Percentiles rank a stretch among this genome's conserved stretches.
Conservation (phyloP, 345 rosid species). For the Chamaenerion angustifolium region DNA sequence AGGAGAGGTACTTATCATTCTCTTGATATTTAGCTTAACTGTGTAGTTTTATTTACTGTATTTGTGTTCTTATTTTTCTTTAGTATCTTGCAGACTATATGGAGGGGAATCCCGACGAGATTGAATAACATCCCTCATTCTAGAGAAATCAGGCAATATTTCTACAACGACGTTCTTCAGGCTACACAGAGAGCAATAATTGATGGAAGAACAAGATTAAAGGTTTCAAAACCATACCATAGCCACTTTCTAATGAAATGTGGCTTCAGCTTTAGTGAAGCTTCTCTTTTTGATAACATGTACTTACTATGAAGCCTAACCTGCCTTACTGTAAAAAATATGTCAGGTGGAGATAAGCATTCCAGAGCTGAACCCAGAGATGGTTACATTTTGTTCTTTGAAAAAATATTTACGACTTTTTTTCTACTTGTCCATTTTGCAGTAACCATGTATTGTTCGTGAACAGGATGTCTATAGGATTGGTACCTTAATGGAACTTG, state of each 20-base stretch:
- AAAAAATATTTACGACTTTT: neutral
- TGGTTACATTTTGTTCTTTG: constrained; percentile 31
- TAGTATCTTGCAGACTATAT: constrained; percentile 46
- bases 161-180: constrained; percentile 73
- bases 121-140: constrained; percentile 95
- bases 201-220: constrained; percentile 56
- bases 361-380: constrained; percentile 92
- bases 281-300: neutral
- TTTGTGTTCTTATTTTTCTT: constrained; percentile 21
- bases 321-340: constrained; percentile 1
- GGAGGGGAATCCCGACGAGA: constrained; percentile 93
- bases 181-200: constrained; percentile 62
- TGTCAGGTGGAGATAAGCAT: constrained; percentile 82
- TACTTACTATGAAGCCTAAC: neutral
- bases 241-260: neutral
- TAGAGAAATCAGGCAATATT: constrained; percentile 76
- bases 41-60: constrained; percentile 6
- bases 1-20: constrained; percentile 23
- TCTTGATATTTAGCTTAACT: neutral
- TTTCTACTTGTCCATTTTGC: neutral
- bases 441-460: constrained; percentile 6
- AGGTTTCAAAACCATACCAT: constrained; percentile 22
- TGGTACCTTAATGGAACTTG: constrained; percentile 93
- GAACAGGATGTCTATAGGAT: constrained; percentile 91
- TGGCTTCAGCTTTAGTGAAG: neutral